These are phyloP conservation scores for Sclerotinia nivalis DNA, from an alignment of 2,329 filamentous ascomycete species.

Conservation along the genomic window DNA sequence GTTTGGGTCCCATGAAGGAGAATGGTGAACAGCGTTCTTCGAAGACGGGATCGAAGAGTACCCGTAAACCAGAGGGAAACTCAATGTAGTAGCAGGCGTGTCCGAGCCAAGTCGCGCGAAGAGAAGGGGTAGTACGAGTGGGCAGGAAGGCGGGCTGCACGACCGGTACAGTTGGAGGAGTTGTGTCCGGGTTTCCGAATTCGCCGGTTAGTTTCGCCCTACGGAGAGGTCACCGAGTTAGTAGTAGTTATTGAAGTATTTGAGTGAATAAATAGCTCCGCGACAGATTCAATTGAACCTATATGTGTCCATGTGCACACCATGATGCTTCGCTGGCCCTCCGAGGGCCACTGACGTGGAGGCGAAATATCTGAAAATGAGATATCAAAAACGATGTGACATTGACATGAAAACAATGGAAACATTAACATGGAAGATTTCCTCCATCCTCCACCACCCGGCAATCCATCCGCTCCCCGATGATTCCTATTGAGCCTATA, in stretches of 20 bases:
- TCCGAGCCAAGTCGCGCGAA: conserved; percentile 91
- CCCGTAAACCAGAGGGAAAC: conserved; percentile 80
- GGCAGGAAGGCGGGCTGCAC: conserved; percentile 59
- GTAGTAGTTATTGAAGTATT: neutral
- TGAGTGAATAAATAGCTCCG: too few species aligned
- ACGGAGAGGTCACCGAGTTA: neutral
- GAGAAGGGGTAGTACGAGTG: conserved; percentile 50
- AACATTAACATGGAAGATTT: neutral
- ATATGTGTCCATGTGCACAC: neutral
- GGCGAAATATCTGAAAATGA: neutral
- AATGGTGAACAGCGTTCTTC: conserved; percentile 83
- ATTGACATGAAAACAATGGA: neutral
- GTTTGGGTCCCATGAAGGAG: conserved; percentile 67
- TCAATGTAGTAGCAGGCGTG: conserved; percentile 94
- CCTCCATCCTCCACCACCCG: too few species aligned
- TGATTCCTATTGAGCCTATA: too few species aligned
- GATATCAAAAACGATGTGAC: neutral
- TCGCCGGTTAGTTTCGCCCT: conserved; percentile 31
- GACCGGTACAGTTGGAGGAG: conserved; percentile 62
- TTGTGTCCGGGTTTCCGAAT: conserved; percentile 54
- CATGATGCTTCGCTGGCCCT: neutral
- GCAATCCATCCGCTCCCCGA: neutral
- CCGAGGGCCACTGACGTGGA: neutral
- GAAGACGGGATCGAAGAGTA: conserved; percentile 93
- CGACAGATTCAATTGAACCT: neutral